Evolutionary conservation across 768 basidiomycete species (phyloP).

Genomic region (Termitomyces sp.): DNA sequence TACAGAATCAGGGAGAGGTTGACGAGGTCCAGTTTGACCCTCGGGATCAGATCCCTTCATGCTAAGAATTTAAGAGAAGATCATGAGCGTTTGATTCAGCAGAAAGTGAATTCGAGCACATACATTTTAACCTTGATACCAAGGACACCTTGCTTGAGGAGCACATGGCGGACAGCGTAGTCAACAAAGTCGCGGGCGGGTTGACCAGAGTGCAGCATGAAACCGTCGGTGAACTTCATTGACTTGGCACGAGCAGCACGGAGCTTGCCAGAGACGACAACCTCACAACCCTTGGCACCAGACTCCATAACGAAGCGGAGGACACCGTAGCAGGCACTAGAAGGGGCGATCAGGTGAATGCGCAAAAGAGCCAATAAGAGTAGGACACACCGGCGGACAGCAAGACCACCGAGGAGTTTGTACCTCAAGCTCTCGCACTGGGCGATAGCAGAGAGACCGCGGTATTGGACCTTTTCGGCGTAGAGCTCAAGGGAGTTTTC

Average conservation of each 20-base stretch:
- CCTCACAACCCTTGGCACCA: constrained; percentile 98
- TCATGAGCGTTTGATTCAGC: constrained; percentile 4
- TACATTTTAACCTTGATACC: constrained; percentile 99
- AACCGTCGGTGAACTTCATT: constrained; percentile 99
- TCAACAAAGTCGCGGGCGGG: constrained; percentile 96
- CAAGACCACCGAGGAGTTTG: constrained; percentile 99
- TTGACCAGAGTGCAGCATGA: constrained; percentile 99
- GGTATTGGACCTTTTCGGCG: constrained; percentile 98
- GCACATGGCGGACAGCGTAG: constrained; percentile 95
- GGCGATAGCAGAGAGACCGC: constrained; percentile 96
- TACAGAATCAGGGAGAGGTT: constrained; percentile 94
- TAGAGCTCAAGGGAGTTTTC: constrained; percentile 98
- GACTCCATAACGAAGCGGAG: constrained; percentile 99
- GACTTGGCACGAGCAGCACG: constrained; percentile 99
- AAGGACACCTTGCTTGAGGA: constrained; percentile 96
- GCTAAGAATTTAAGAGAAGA: constrained; percentile 35
- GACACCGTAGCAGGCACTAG: constrained; percentile 97
- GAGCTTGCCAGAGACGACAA: constrained; percentile 98
- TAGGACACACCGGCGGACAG: constrained; percentile 94
- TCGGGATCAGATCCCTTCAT: constrained; percentile 98
- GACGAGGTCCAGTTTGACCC: constrained; percentile 82
- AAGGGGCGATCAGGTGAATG: background rate
- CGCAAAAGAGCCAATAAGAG: too few relatives aligned
- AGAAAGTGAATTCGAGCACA: constrained; percentile 6
- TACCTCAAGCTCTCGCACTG: constrained; percentile 98